phyloP scores from a whole-genome alignment of 2,329 filamentous ascomycete species.

The Monosporascus cannonballus region DNA sequence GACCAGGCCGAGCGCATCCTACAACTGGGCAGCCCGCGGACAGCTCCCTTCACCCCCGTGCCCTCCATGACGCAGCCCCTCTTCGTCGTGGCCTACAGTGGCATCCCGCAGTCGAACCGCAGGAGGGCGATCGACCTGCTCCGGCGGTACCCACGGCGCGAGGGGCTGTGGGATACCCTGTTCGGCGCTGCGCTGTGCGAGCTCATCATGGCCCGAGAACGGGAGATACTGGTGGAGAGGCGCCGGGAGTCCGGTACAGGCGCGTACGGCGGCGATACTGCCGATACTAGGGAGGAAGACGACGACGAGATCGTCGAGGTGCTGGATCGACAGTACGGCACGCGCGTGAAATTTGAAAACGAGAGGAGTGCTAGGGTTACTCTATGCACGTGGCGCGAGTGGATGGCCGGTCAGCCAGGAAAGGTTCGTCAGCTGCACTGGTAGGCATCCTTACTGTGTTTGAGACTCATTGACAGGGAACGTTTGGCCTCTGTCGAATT shows the following conservation, averaged over 20 bases:
- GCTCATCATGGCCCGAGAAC: background rate
- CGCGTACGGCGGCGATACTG: background rate
- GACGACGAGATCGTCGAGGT: background rate
- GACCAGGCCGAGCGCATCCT: conserved; percentile 1
- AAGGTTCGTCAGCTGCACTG: background rate
- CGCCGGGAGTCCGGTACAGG: background rate
- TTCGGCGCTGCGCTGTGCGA: background rate
- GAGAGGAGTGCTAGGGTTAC: background rate
- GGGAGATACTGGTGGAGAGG: background rate
- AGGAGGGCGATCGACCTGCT: conserved; percentile 5
- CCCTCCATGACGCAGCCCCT: conserved; percentile 2
- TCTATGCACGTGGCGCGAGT: background rate
- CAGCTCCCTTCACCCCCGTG: background rate
- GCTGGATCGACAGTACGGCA: background rate
- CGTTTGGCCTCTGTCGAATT: too few relatives aligned
- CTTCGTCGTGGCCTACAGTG: conserved; percentile 4
- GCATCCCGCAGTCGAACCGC: conserved; percentile 1
- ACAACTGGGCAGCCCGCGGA: background rate
- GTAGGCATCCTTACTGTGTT: background rate
- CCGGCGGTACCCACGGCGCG: conserved; percentile 1
- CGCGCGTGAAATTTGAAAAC: background rate
- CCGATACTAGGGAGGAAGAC: background rate
- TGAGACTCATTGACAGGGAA: background rate
- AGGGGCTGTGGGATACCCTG: conserved; percentile 1
- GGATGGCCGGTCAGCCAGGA: background rate